A percentile compares a stretch with the other conserved stretches of the same genome.
Evolutionary conservation across 306 rosid species (phyloP).

Genomic region (Oemleria cerasiformis): DNA sequence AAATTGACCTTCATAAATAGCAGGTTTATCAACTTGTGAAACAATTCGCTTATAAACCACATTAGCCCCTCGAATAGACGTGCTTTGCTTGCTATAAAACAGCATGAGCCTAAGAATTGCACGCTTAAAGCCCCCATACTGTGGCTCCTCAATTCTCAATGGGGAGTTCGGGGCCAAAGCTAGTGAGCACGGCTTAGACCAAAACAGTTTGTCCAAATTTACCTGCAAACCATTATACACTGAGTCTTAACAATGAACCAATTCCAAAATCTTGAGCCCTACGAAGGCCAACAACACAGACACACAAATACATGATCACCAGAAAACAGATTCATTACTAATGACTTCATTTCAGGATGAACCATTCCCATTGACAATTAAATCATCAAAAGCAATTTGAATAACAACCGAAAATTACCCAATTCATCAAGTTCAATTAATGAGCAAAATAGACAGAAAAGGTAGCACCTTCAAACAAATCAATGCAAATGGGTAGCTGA

Average conservation of each 20-base stretch:
- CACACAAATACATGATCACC: not conserved
- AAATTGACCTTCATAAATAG: conserved; percentile 68
- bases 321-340: not conserved
- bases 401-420: not conserved
- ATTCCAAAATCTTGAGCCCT: not conserved
- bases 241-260: conserved; percentile 26
- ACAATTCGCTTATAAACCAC: conserved; percentile 65
- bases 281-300: not conserved
- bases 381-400: not conserved
- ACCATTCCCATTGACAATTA: not conserved
- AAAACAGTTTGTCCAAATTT: conserved; percentile 66
- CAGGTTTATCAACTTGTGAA: conserved; percentile 80
- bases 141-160: conserved; percentile 71
- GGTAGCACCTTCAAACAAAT: too few relatives aligned
- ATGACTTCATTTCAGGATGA: not conserved
- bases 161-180: conserved; percentile 67
- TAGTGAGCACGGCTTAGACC: conserved; percentile 77
- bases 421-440: not conserved
- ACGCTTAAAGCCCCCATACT: conserved; percentile 65
- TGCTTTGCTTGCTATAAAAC: conserved; percentile 92
- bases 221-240: conserved; percentile 38
- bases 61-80: conserved; percentile 88
- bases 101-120: conserved; percentile 57
- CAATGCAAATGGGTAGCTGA: not conserved
- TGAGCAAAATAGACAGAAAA: too few relatives aligned